Percentiles rank a stretch among this genome's conserved stretches.
Conservation (phyloP, 2,329 filamentous ascomycete genomes). For the Scleromitrula shiraiana region DNA sequence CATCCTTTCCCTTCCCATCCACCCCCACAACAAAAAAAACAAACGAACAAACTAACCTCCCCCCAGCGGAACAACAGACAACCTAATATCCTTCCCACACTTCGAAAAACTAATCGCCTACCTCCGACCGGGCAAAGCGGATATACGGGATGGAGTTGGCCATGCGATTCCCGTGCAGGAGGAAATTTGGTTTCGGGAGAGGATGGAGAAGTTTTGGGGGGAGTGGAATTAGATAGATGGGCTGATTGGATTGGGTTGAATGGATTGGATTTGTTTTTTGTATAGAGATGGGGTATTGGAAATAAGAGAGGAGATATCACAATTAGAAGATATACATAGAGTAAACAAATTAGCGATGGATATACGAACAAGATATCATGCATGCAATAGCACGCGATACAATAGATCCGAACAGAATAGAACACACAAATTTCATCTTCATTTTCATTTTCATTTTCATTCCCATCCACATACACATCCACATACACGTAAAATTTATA, state of each 20-base stretch:
- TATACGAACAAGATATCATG: no score
- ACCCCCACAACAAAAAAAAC: neutral
- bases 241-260: neutral
- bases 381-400: no score
- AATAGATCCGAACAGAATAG: no score
- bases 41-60: neutral
- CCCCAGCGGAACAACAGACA: slow-evolving; percentile 52
- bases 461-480: no score
- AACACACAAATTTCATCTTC: no score
- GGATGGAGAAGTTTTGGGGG: slow-evolving; percentile 21
- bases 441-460: no score
- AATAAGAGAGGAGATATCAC: no score
- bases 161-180: slow-evolving; percentile 71
- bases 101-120: slow-evolving; percentile 59
- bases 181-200: slow-evolving; percentile 56
- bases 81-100: slow-evolving; percentile 69
- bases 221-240: neutral
- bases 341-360: no score
- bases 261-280: neutral
- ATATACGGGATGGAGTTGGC: slow-evolving; percentile 62
- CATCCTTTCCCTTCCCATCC: neutral
- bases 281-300: no score
- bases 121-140: slow-evolving; percentile 51
- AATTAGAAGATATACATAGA: no score
- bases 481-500: no score